Conservation (phyloP, 306 rosid species). For the Casuarina glauca region DNA sequence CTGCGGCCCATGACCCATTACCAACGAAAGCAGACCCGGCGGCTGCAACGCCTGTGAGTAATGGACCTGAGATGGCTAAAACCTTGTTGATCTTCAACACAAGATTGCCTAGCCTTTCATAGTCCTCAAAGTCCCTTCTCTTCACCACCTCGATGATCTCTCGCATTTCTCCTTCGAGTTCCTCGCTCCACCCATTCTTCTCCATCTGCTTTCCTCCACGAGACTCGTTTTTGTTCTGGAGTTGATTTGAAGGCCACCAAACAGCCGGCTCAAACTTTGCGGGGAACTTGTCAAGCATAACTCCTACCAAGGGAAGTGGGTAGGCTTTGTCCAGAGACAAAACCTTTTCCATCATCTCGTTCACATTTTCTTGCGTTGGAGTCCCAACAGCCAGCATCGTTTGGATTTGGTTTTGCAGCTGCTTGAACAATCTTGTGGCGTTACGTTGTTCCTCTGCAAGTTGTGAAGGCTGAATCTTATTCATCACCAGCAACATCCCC, state of each 20-base stretch:
- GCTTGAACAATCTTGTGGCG: conserved; percentile 60
- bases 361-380: conserved; percentile 45
- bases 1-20: conserved; percentile 24
- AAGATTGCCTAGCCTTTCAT: conserved; percentile 62
- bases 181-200: conserved; percentile 61
- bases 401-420: conserved; percentile 43
- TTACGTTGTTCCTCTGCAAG: conserved; percentile 82
- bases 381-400: conserved; percentile 33
- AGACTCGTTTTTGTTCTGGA: not conserved
- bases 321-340: conserved; percentile 69
- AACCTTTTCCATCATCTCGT: conserved; percentile 47
- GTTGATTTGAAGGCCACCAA: conserved; percentile 68
- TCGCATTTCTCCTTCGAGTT: conserved; percentile 53
- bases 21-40: conserved; percentile 47
- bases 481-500: conserved; percentile 56
- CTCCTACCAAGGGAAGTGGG: conserved; percentile 79
- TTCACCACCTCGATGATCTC: conserved; percentile 54
- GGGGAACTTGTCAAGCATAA: conserved; percentile 76
- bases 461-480: conserved; percentile 84
- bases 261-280: conserved; percentile 54
- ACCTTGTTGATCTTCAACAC: conserved; percentile 58
- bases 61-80: conserved; percentile 67
- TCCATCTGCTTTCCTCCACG: not conserved
- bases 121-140: conserved; percentile 62
- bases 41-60: conserved; percentile 70